phyloP scores from a whole-genome alignment of 2,329 filamentous ascomycete genomes.

The Xylaria sp. region DNA sequence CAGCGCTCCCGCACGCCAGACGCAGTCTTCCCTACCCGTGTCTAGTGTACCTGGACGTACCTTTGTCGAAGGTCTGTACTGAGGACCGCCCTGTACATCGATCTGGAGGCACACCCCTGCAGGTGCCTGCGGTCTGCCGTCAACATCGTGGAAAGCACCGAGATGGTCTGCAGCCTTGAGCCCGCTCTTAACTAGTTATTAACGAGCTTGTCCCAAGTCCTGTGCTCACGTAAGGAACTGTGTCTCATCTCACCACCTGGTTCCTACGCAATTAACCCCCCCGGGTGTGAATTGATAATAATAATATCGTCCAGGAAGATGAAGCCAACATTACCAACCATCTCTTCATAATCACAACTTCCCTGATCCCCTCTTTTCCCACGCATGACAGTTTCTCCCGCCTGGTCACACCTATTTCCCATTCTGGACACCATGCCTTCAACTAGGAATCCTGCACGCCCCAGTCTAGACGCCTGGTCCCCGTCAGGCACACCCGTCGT shows the following conservation, averaged over 20 bases:
- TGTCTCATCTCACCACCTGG: constrained; percentile 44
- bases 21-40: constrained; percentile 43
- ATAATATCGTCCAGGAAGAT: constrained; percentile 46
- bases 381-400: constrained; percentile 44
- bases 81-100: constrained; percentile 50
- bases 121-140: constrained; percentile 45
- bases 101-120: constrained; percentile 47
- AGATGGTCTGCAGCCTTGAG: constrained; percentile 49
- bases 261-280: constrained; percentile 38
- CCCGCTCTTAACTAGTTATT: constrained; percentile 47
- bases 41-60: constrained; percentile 51
- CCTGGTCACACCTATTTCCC: constrained; percentile 44
- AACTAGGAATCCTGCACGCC: constrained; percentile 49
- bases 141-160: constrained; percentile 47
- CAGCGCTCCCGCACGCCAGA: constrained; percentile 46
- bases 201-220: constrained; percentile 41
- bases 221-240: constrained; percentile 42
- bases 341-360: constrained; percentile 44
- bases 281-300: constrained; percentile 44
- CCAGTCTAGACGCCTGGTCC: constrained; percentile 47
- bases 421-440: constrained; percentile 51
- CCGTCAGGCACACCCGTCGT: constrained; percentile 54
- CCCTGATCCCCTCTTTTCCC: constrained; percentile 42
- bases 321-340: constrained; percentile 48
- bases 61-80: constrained; percentile 49